Conservation (phyloP, 2,329 filamentous ascomycete species). For the Venturia asperata region DNA sequence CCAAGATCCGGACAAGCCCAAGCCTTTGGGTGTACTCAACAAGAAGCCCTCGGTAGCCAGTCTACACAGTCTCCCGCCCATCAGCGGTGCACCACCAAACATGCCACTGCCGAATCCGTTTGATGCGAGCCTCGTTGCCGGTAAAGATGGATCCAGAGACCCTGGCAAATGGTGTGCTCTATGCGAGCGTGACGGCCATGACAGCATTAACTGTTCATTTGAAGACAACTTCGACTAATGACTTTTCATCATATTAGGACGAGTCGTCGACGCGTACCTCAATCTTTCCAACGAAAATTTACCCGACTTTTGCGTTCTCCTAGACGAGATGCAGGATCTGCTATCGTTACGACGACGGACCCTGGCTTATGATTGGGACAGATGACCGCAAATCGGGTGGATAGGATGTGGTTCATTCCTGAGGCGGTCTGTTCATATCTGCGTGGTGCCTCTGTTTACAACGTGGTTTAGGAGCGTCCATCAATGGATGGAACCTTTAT, state of each 20-base stretch:
- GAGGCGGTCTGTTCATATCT: background rate
- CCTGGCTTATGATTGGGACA: background rate
- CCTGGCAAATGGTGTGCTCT: conserved; percentile 92
- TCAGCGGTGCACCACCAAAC: conserved; percentile 17
- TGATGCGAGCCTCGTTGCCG: conserved; percentile 25
- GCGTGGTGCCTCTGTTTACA: background rate
- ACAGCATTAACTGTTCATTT: conserved; percentile 90
- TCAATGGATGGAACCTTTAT: conserved; percentile 4
- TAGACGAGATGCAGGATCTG: background rate
- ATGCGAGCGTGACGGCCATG: conserved; percentile 92
- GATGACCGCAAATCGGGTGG: background rate
- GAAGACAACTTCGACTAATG: conserved; percentile 58
- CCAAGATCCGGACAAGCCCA: conserved; percentile 19
- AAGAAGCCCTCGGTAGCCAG: conserved; percentile 17
- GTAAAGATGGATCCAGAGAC: conserved; percentile 43
- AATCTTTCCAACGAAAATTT: conserved; percentile 1
- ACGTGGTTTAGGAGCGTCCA: conserved; percentile 8
- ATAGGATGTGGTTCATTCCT: background rate
- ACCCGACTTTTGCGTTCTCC: conserved; percentile 1
- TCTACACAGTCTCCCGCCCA: conserved; percentile 17
- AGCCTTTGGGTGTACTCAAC: conserved; percentile 15
- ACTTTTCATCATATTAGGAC: background rate
- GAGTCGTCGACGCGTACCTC: conserved; percentile 6
- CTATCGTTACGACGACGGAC: background rate
- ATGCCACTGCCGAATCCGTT: conserved; percentile 32